A percentile compares a stretch with the other conserved stretches of the same genome.
These are phyloP conservation scores for Pseudogymnoascus pannorum DNA, from an alignment of 2,329 filamentous ascomycete species.

Conservation along the genomic window DNA sequence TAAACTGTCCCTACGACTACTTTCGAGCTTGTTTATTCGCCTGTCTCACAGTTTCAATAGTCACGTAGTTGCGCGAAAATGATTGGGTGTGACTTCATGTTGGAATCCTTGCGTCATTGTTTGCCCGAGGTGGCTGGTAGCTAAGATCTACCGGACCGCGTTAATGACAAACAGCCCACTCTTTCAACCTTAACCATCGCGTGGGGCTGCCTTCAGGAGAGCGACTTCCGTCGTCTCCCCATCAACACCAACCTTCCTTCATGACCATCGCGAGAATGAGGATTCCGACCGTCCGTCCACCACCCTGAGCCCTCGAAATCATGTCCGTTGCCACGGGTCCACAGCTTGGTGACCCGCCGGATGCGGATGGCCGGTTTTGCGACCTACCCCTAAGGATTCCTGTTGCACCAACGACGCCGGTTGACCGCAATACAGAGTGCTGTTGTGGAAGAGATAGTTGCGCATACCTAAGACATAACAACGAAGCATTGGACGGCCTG, in stretches of 20 bases:
- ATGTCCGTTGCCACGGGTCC: constrained; percentile 2
- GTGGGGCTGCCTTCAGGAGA: constrained; percentile 6
- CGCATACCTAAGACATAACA: constrained; percentile 73
- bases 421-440: constrained; percentile 43
- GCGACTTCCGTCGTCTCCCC: neutral
- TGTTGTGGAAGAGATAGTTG: constrained; percentile 82
- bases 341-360: neutral
- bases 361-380: neutral
- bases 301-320: constrained; percentile 2
- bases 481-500: constrained; percentile 66
- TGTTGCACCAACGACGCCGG: neutral
- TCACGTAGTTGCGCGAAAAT: neutral
- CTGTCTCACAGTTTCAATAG: neutral
- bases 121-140: neutral
- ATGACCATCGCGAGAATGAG: neutral
- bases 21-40: neutral
- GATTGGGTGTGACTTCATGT: neutral
- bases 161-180: constrained; percentile 8
- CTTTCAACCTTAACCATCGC: constrained; percentile 4
- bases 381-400: neutral
- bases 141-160: neutral
- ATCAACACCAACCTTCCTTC: neutral
- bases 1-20: neutral
- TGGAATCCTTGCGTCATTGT: neutral
- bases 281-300: neutral